Evolutionary conservation across 139 green algal species (phyloP), one percentile per base, ranked within the genome.

Genomic region (Asterochloris sp.): DNA sequence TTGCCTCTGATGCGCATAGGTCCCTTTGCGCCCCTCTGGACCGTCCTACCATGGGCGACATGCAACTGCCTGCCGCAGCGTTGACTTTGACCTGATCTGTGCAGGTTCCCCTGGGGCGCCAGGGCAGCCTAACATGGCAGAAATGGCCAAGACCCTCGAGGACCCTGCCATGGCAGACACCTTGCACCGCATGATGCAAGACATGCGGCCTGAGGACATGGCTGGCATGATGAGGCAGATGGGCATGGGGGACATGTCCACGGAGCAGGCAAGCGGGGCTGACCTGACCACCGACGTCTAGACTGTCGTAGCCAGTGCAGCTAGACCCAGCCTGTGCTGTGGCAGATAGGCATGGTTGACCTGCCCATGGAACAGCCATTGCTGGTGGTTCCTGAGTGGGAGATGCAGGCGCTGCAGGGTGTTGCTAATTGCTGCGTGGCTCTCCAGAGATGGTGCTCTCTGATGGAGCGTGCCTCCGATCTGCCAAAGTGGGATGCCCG

Each of bases 151-250:
- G 76, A 28, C 26, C 24, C 60, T 80, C 11, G 68, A n/a, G 13
- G 76, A 80, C 26, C 76, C 76, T 60, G 76, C 76, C 54, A 80
- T 62, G 47, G 76, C 76, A 69, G 60, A 80, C 23, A 54, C 68
- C 60, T 69, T 80, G 24, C 67, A 12, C 10, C 26, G 60, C 24
- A 69, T 80, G 26, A 64, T 38, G n/a, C 76, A 80, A 62, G 68
- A 28, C n/a, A 80, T 80, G 76, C 67, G 38, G 12, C 60, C 76
- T 60, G 76, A 80, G 54, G 76, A 80, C 24, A 54, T 80, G 76
- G 76, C 76, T n/a, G 60, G 76, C 23, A 68, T 80, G 24, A 61
- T 80, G 12, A 80, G 68, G 61, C 61, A 69, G 26, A 69, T 21
- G 17, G 66, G 76, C 23, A 62, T 61, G 60, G 54, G 67, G 60